phyloP scores from a whole-genome alignment of 306 rosid species.

The Canavalia gladiata region DNA sequence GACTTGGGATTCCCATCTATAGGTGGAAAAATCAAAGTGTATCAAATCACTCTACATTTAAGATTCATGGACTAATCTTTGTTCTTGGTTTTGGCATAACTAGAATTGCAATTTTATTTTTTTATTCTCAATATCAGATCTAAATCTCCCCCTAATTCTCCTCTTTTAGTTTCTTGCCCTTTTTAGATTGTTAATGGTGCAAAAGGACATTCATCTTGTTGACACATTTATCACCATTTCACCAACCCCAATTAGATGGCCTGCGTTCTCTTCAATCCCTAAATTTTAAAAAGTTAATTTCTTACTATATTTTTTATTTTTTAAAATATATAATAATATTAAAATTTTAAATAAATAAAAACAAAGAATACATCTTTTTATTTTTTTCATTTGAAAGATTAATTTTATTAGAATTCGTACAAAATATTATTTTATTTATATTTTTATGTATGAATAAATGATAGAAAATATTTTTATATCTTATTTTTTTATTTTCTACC shows the following conservation, averaged over 20 bases:
- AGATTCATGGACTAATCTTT: slow-evolving; percentile 31
- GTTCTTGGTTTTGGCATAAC: slow-evolving; percentile 25
- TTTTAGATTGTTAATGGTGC: slow-evolving; percentile 17
- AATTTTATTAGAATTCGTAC: too few species aligned
- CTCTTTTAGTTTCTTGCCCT: neutral
- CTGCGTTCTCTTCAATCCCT: too few species aligned
- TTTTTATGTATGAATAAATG: too few species aligned
- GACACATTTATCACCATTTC: slow-evolving; percentile 26
- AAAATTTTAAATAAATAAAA: too few species aligned
- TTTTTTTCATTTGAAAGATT: too few species aligned
- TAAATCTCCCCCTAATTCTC: neutral
- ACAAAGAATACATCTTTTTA: too few species aligned
- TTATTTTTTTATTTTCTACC: too few species aligned
- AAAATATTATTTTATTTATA: too few species aligned
- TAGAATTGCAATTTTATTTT: neutral
- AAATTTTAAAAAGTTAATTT: too few species aligned
- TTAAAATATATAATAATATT: too few species aligned
- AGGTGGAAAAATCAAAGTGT: slow-evolving; percentile 18
- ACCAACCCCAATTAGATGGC: slow-evolving; percentile 37
- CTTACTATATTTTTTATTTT: too few species aligned
- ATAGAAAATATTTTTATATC: too few species aligned
- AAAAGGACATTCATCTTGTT: slow-evolving; percentile 40
- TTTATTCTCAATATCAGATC: neutral
- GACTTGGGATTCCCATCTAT: slow-evolving; percentile 33
- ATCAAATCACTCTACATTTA: slow-evolving; percentile 24